A percentile compares a stretch with the other conserved stretches of the same genome.
Conservation (phyloP, 2,329 filamentous ascomycete genomes). For the Clonostachys rosea region DNA sequence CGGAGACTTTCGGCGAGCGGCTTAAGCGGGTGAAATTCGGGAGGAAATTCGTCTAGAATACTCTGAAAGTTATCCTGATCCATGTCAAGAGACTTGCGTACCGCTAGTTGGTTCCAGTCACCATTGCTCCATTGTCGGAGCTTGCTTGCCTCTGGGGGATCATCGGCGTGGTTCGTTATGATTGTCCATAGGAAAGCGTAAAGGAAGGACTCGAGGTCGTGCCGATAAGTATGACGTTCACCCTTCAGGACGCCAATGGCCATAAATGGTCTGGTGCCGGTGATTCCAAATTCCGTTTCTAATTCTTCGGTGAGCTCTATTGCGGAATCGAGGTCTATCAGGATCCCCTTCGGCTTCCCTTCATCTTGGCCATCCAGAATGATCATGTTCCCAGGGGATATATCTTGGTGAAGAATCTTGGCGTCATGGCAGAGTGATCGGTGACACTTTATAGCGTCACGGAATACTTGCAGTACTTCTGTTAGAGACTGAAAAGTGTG, state of each 20-base stretch:
- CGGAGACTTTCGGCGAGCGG: slow-evolving; percentile 9
- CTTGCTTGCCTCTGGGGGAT: slow-evolving; percentile 6
- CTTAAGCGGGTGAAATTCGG: slow-evolving; percentile 8
- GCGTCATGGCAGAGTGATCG: slow-evolving; percentile 6
- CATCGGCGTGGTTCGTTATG: slow-evolving; percentile 2
- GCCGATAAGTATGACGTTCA: slow-evolving; percentile 9
- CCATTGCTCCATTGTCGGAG: slow-evolving; percentile 7
- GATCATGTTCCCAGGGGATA: slow-evolving; percentile 11
- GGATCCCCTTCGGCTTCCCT: slow-evolving; percentile 3
- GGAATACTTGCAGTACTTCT: slow-evolving; percentile 9
- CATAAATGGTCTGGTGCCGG: slow-evolving; percentile 13
- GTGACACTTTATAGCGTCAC: slow-evolving; percentile 11
- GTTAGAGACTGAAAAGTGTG: slow-evolving; percentile 6
- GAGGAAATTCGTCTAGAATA: slow-evolving; percentile 9
- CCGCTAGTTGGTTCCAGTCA: slow-evolving; percentile 4
- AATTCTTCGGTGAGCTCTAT: slow-evolving; percentile 3
- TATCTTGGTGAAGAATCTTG: slow-evolving; percentile 7
- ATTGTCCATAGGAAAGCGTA: slow-evolving; percentile 11
- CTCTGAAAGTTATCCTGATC: slow-evolving; percentile 4
- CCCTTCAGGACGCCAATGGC: slow-evolving; percentile 11
- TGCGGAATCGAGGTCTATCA: slow-evolving; percentile 12
- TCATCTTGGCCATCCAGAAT: slow-evolving; percentile 1
- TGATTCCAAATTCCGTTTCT: not conserved
- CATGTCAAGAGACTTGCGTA: slow-evolving; percentile 4
- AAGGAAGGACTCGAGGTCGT: slow-evolving; percentile 19